Percentiles rank a stretch among this genome's conserved stretches.
Conservation (phyloP, 2,329 filamentous ascomycete genomes). For the Hypomyces perniciosus region DNA sequence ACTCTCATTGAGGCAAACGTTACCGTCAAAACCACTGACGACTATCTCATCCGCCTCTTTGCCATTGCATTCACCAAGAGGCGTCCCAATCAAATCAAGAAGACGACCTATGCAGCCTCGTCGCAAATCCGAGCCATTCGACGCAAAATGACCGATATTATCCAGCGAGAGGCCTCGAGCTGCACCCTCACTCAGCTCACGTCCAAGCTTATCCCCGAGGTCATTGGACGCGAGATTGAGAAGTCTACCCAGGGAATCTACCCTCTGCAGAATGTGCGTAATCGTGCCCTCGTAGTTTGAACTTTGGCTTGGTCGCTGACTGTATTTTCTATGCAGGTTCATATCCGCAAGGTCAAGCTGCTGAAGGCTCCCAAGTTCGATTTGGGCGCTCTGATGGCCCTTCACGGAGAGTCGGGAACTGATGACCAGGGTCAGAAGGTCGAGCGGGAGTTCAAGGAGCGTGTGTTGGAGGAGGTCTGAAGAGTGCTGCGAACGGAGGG, state of each 20-base stretch:
- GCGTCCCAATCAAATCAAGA: constrained; percentile 99
- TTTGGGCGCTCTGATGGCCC: constrained; percentile 87
- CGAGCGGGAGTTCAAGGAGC: constrained; percentile 99
- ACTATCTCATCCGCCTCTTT: constrained; percentile 98
- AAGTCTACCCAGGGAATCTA: constrained; percentile 99
- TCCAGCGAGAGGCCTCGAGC: constrained; percentile 87
- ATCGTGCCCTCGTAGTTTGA: neutral
- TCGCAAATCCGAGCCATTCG: constrained; percentile 97
- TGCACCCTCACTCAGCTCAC: constrained; percentile 96
- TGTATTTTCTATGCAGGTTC: constrained; percentile 58
- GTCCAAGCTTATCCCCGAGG: constrained; percentile 98
- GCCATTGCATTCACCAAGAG: constrained; percentile 99
- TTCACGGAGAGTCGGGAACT: constrained; percentile 94
- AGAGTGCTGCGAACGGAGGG: constrained; percentile 29
- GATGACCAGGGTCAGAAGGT: constrained; percentile 98
- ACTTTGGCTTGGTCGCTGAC: neutral
- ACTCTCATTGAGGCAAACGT: constrained; percentile 98
- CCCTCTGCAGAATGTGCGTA: constrained; percentile 91
- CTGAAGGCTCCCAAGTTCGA: constrained; percentile 99
- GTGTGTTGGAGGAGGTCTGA: constrained; percentile 91
- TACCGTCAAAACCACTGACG: constrained; percentile 99
- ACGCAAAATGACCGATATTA: constrained; percentile 99
- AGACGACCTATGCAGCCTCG: constrained; percentile 96
- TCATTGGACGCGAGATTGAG: constrained; percentile 99
- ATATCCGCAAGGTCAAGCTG: constrained; percentile 99